A percentile compares a stretch with the other conserved stretches of the same genome.
Conservation (phyloP, 2,329 filamentous ascomycete species). For the Arthrobotrys pseudoclavata region DNA sequence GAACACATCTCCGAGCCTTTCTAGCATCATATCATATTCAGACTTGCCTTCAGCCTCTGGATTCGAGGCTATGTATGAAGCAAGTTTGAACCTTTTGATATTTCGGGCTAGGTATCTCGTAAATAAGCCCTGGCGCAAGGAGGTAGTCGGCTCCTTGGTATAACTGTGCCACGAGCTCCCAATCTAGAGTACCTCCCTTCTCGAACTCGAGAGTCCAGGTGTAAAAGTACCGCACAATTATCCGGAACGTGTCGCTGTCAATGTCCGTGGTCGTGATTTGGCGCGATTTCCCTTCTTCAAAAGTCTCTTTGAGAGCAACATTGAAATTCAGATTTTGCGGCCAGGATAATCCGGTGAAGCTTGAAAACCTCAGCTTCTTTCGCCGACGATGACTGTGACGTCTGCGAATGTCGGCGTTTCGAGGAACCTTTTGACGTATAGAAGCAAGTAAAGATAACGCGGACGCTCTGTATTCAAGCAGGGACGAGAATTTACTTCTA, state of each 20-base stretch:
- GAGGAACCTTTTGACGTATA: background rate
- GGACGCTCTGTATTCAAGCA: too few relatives aligned
- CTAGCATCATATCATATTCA: background rate
- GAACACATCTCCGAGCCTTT: background rate
- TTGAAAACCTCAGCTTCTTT: constrained; percentile 50
- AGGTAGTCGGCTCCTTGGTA: background rate
- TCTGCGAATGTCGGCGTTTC: constrained; percentile 13
- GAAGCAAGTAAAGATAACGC: too few relatives aligned
- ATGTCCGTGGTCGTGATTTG: background rate
- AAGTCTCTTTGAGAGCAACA: constrained; percentile 36
- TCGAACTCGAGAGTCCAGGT: background rate
- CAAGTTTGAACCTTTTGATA: background rate
- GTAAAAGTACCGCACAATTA: background rate
- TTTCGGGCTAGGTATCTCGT: background rate
- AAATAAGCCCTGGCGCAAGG: background rate
- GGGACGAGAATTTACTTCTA: too few relatives aligned
- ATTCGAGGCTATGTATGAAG: background rate
- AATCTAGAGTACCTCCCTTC: background rate
- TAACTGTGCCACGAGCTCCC: background rate
- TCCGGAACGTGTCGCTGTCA: background rate
- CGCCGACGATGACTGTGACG: constrained; percentile 52
- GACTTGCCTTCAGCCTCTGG: background rate
- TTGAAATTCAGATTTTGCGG: constrained; percentile 59
- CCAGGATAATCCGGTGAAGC: constrained; percentile 60
- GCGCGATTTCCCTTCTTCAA: background rate